phyloP scores from a whole-genome alignment of 192 early-diverging fungal genomes.

The Umbelopsis sp. region DNA sequence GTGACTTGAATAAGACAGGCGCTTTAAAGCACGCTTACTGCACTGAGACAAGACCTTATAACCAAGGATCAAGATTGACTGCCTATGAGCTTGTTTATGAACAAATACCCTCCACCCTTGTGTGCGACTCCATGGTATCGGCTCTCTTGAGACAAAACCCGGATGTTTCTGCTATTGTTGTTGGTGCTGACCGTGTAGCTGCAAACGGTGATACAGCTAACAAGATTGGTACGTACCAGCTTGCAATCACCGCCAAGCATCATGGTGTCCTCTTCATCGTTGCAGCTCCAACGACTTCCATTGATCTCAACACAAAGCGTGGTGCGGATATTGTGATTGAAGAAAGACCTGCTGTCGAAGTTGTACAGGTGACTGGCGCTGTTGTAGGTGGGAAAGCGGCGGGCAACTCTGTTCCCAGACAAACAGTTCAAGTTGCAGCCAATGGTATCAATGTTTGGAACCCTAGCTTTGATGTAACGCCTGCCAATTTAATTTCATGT shows the following conservation, averaged over 20 bases:
- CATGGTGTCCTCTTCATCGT: constrained; percentile 91
- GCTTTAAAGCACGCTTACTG: constrained; percentile 81
- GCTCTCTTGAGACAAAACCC: constrained; percentile 67
- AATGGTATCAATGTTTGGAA: constrained; percentile 93
- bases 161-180: constrained; percentile 81
- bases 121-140: constrained; percentile 92
- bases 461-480: constrained; percentile 95
- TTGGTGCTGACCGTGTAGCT: constrained; percentile 96
- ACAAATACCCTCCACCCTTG: constrained; percentile 87
- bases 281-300: constrained; percentile 91
- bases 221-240: constrained; percentile 98
- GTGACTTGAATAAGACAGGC: constrained; percentile 61
- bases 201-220: constrained; percentile 98
- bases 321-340: constrained; percentile 89
- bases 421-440: constrained; percentile 78
- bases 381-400: constrained; percentile 41
- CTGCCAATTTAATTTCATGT: constrained; percentile 81
- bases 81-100: constrained; percentile 94
- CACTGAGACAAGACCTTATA: constrained; percentile 98
- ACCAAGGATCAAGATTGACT: constrained; percentile 94
- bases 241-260: constrained; percentile 88
- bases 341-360: constrained; percentile 74
- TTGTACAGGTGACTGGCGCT: constrained; percentile 65
- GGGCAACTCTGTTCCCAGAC: constrained; percentile 38
- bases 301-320: constrained; percentile 73